Evolutionary conservation across 257 asterid genomes (phyloP).

Genomic region (Solanum corneliomulleri): DNA sequence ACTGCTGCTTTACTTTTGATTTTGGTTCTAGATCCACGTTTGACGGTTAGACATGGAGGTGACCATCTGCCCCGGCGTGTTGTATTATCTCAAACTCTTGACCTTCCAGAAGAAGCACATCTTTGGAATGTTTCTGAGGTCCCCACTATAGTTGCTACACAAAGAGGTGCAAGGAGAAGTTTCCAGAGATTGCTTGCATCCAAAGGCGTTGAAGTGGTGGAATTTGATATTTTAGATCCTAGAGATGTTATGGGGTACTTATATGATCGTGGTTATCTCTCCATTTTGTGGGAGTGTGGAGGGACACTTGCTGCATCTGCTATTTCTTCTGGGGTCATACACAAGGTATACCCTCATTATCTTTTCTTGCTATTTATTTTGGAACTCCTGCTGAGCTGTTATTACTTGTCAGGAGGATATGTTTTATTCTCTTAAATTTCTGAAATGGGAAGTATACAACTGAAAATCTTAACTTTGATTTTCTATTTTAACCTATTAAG

Average conservation of each 20-base stretch:
- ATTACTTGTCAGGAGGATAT: background rate
- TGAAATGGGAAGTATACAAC: background rate
- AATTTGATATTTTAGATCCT: conserved; percentile 84
- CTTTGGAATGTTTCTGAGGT: conserved; percentile 86
- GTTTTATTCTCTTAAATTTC: background rate
- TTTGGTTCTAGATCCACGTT: conserved; percentile 67
- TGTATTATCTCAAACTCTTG: conserved; percentile 83
- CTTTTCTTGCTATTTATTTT: background rate
- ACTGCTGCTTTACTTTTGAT: background rate
- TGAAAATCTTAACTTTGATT: background rate
- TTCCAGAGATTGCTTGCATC: conserved; percentile 88
- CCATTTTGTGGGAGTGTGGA: conserved; percentile 96
- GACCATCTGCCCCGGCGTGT: conserved; percentile 87
- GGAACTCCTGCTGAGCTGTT: background rate
- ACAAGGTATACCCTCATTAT: conserved; percentile 45
- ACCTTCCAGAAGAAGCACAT: conserved; percentile 87
- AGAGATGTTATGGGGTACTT: conserved; percentile 75
- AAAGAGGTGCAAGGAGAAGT: conserved; percentile 86
- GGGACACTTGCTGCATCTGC: conserved; percentile 96
- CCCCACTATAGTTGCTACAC: conserved; percentile 80
- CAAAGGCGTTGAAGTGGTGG: conserved; percentile 93
- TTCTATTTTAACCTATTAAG: background rate
- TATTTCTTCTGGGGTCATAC: conserved; percentile 77
- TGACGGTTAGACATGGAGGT: conserved; percentile 95
- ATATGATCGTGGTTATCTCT: conserved; percentile 87